Conservation (phyloP, 345 rosid species). For the Euphorbia pulcherrima region DNA sequence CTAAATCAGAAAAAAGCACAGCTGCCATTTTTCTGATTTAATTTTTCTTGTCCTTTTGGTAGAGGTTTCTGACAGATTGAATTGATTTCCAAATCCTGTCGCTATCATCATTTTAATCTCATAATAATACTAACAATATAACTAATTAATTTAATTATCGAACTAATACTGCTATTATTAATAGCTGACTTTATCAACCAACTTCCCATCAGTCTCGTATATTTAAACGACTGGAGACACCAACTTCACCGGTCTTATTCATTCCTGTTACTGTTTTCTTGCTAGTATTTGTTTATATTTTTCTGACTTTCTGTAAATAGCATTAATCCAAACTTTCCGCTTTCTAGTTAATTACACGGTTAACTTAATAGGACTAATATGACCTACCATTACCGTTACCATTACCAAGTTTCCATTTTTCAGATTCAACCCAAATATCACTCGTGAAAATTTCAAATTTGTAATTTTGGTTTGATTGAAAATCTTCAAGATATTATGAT, state of each 20-base stretch:
- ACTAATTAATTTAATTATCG: background rate
- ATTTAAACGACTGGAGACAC: too few relatives aligned
- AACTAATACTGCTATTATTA: background rate
- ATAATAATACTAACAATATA: too few relatives aligned
- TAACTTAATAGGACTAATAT: too few relatives aligned
- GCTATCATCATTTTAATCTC: background rate
- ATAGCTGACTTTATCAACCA: background rate
- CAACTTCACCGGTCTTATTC: background rate
- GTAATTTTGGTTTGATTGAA: too few relatives aligned
- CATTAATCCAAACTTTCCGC: too few relatives aligned
- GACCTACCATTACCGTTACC: too few relatives aligned
- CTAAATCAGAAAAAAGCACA: background rate
- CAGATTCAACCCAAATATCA: too few relatives aligned
- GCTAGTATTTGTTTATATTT: too few relatives aligned
- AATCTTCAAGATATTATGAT: too few relatives aligned
- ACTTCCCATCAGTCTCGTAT: background rate
- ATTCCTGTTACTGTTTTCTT: background rate
- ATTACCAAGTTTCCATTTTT: too few relatives aligned
- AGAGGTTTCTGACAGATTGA: background rate
- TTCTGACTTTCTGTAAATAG: background rate
- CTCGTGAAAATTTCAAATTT: too few relatives aligned
- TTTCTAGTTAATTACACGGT: too few relatives aligned
- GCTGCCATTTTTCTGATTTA: background rate
- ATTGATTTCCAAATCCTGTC: conserved; percentile 6
- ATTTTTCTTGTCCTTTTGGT: conserved; percentile 3